These are phyloP conservation scores for Syzygium oleosum DNA, from an alignment of 345 rosid genomes.

Conservation along the genomic window DNA sequence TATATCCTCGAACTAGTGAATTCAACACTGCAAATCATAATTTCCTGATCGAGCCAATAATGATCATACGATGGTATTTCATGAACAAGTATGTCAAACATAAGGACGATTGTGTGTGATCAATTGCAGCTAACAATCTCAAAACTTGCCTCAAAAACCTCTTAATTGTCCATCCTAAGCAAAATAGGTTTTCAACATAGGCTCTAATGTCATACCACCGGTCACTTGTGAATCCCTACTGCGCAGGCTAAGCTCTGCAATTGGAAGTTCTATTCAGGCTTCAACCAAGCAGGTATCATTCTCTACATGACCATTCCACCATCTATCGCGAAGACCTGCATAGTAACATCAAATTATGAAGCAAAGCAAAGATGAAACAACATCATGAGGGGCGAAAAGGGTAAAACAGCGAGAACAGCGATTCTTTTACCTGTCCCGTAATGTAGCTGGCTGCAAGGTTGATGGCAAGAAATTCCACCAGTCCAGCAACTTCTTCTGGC, in stretches of 20 bases:
- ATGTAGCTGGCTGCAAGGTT: constrained; percentile 85
- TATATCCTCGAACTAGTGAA: background rate
- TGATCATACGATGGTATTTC: background rate
- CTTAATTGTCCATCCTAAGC: background rate
- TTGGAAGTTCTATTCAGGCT: background rate
- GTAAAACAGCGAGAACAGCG: background rate
- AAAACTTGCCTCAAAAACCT: background rate
- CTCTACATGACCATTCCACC: background rate
- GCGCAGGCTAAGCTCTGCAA: background rate
- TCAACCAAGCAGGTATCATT: background rate
- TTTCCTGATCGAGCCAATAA: background rate
- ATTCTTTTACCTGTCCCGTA: constrained; percentile 71
- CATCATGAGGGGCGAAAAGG: background rate
- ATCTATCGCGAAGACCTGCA: background rate
- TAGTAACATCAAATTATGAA: background rate
- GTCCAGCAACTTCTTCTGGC: too few relatives aligned
- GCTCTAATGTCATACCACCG: background rate
- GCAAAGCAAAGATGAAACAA: background rate
- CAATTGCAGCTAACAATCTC: background rate
- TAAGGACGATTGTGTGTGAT: background rate
- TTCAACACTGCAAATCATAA: background rate
- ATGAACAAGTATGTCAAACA: background rate
- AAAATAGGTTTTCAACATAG: background rate
- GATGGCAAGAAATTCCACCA: constrained; percentile 73
- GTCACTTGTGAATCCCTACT: background rate